Percentiles rank a stretch among this genome's conserved stretches.
phyloP scores from a whole-genome alignment of 305 asterid species.

The Solanum hybrid region DNA sequence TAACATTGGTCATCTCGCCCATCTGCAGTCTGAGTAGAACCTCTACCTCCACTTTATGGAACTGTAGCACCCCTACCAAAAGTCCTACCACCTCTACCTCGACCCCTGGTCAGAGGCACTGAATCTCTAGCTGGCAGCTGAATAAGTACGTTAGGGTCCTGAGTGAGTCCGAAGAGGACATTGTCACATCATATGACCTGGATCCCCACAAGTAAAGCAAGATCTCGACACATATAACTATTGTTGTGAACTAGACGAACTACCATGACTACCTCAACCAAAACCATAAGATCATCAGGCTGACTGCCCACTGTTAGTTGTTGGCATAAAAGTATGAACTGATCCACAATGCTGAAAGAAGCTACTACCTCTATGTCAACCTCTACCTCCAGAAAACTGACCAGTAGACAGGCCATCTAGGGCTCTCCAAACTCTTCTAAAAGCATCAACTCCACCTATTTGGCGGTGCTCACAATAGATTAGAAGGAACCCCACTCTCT shows the following conservation, averaged over 20 bases:
- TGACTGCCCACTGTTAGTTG: neutral
- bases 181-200: neutral
- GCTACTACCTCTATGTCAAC: neutral
- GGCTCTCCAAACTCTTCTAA: neutral
- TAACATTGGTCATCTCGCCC: too few relatives aligned
- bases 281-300: neutral
- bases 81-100: neutral
- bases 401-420: neutral
- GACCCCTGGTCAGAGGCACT: neutral
- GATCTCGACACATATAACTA: neutral
- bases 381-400: neutral
- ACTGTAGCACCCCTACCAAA: neutral
- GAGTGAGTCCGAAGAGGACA: neutral
- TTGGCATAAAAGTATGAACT: neutral
- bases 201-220: neutral
- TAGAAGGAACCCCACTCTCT: neutral
- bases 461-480: neutral
- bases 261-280: neutral
- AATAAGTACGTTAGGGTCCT: too few relatives aligned
- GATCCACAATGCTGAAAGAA: neutral
- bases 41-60: neutral
- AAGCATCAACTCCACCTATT: too few relatives aligned
- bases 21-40: neutral
- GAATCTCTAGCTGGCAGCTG: neutral
- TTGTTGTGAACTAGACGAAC: neutral